Evolutionary conservation across 1,284 basidiomycete species (phyloP).

Genomic region (Kalmanozyma brasiliensis): DNA sequence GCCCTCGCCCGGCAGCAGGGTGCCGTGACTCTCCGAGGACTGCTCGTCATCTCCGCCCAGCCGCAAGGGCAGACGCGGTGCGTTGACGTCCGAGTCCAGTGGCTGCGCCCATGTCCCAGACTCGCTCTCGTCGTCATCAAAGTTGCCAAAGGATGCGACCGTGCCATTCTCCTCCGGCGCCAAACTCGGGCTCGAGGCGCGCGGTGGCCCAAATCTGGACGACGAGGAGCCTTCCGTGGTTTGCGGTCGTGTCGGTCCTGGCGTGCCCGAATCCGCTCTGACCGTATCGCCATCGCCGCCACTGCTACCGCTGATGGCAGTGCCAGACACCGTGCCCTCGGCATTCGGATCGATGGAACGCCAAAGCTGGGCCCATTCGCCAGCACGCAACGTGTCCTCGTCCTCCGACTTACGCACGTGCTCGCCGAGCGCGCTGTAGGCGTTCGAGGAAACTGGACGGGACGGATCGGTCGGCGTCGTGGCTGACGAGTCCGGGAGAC

Average conservation of each 20-base stretch:
- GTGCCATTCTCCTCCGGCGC: slow-evolving; percentile 51
- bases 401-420: slow-evolving; percentile 42
- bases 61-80: slow-evolving; percentile 37
- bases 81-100: slow-evolving; percentile 46
- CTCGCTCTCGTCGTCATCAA: slow-evolving; percentile 58
- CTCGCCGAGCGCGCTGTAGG: slow-evolving; percentile 1
- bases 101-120: slow-evolving; percentile 64
- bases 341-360: slow-evolving; percentile 24
- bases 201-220: slow-evolving; percentile 6
- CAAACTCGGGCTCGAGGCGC: slow-evolving; percentile 20
- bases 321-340: slow-evolving; percentile 23
- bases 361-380: slow-evolving; percentile 50
- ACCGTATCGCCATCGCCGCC: slow-evolving; percentile 46
- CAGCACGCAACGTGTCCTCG: slow-evolving; percentile 54
- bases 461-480: slow-evolving; percentile 26
- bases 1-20: slow-evolving; percentile 36
- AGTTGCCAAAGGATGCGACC: slow-evolving; percentile 52
- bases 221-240: slow-evolving; percentile 14
- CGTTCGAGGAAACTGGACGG: slow-evolving; percentile 1
- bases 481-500: slow-evolving; percentile 32
- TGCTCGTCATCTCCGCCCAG: slow-evolving; percentile 11
- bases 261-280: slow-evolving; percentile 42
- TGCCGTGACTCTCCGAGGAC: slow-evolving; percentile 27
- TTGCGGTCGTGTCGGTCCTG: slow-evolving; percentile 25
- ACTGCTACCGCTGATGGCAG: slow-evolving; percentile 42